Base-by-base conservation (phyloP, 164 flowering plant genomes). In the Tinospora cordifolia region DNA sequence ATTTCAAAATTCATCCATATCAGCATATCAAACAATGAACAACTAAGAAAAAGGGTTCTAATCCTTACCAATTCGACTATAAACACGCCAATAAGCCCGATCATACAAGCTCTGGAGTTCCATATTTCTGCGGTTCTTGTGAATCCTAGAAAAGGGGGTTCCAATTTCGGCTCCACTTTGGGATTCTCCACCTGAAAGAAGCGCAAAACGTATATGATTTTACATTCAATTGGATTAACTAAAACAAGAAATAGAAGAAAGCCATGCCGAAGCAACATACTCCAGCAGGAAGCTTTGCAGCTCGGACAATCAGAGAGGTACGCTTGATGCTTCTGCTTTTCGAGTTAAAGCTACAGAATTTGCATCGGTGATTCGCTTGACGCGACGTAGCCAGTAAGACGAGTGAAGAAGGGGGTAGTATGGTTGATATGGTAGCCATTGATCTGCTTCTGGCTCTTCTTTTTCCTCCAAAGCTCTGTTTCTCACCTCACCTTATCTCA, bases 61-160 rank as follows among this genome's bases (percentile, higher is more conserved):
- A 72, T 7, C 8, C 84, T 75, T 63, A 90, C 97, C 87, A 91
- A 72, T 75, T 93, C 97, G 0, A 90, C 87, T 64, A 93, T 81
- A 85, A 93, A 93, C 60, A 82, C 85, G 21, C 97, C 96, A 70
- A 90, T 83, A 22, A 93, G 94, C 19, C 98, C 98, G 65, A 93
- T 87, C 97, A 91, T 93, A 60, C 95, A 90, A 60, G 92, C 96
- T 78, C 96, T 88, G 21, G 98, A 91, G 75, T 93, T 93, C 98
- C 96, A 93, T 60, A 67, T 72, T 69, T 93, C 98, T 47, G 97
- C 97, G 24, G 94, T 88, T 68, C 38, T 88, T 3, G 96, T 93
- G 78, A 93, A 93, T 36, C 98, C 98, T 47, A 82, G 84, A 74
- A 88, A 85, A 2, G 96, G 90, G 39, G 93, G 74, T 34, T 75